Evolutionary conservation across 805 yeast genomes (phyloP).

Genomic region (Saccharomycopsis sp.): DNA sequence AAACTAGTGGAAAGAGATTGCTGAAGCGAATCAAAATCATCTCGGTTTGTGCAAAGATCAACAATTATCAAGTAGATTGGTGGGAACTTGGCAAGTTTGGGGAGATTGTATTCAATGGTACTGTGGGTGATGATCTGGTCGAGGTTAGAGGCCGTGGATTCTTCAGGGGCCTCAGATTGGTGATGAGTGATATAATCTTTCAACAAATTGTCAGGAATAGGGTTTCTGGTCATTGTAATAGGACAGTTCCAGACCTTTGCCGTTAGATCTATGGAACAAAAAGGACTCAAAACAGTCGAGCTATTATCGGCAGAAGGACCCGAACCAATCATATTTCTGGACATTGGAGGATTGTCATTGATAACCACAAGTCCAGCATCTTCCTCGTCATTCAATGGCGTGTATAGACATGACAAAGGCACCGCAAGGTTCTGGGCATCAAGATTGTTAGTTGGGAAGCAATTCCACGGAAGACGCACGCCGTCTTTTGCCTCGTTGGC

Average conservation of each 20-base stretch:
- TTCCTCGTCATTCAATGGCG: conserved; percentile 48
- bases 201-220: conserved; percentile 47
- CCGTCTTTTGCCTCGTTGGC: conserved; percentile 58
- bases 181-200: background rate
- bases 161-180: background rate
- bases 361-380: conserved; percentile 41
- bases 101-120: conserved; percentile 31
- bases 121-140: conserved; percentile 27
- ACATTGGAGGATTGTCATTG: conserved; percentile 41
- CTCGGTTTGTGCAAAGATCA: conserved; percentile 25
- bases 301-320: conserved; percentile 19
- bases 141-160: conserved; percentile 27
- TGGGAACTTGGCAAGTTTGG: conserved; percentile 19
- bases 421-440: conserved; percentile 53
- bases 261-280: conserved; percentile 45
- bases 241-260: conserved; percentile 53
- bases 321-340: conserved; percentile 37
- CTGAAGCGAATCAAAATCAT: conserved; percentile 44
- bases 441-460: conserved; percentile 52
- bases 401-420: conserved; percentile 54
- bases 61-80: conserved; percentile 18
- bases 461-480: conserved; percentile 70
- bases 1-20: conserved; percentile 42
- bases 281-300: conserved; percentile 44
- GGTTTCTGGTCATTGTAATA: conserved; percentile 45